A percentile compares a stretch with the other conserved stretches of the same genome.
These are phyloP conservation scores for Polyplosphaeria fusca DNA, from an alignment of 495 filamentous ascomycete species.

Conservation along the genomic window DNA sequence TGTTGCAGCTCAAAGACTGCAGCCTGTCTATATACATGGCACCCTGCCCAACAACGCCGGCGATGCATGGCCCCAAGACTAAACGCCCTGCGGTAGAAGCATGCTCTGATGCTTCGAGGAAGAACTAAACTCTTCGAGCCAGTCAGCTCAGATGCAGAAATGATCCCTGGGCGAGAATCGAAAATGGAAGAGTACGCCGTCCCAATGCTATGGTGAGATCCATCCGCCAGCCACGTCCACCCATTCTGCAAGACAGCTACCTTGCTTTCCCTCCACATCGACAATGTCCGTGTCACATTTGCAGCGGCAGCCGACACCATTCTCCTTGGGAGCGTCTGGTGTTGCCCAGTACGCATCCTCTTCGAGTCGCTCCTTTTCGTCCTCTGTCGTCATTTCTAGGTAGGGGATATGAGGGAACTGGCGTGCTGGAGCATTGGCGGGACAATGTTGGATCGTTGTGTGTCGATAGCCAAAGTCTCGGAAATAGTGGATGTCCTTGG, in stretches of 20 bases:
- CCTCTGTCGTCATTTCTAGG: slow-evolving; percentile 77
- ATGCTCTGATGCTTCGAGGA: no score
- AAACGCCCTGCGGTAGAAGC: no score
- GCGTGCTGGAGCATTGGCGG: slow-evolving; percentile 87
- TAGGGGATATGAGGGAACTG: slow-evolving; percentile 80
- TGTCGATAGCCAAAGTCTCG: slow-evolving; percentile 98
- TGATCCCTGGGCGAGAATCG: background rate
- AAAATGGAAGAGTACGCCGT: background rate
- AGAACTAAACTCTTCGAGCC: no score
- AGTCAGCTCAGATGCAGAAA: no score
- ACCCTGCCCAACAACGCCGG: slow-evolving; percentile 3
- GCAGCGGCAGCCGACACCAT: slow-evolving; percentile 95
- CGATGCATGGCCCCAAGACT: background rate
- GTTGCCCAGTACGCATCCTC: slow-evolving; percentile 97
- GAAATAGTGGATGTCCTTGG: slow-evolving; percentile 94
- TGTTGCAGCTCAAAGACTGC: no score
- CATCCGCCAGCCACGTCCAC: slow-evolving; percentile 96
- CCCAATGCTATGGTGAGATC: slow-evolving; percentile 63
- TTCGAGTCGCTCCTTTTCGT: slow-evolving; percentile 83
- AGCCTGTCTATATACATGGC: slow-evolving; percentile 3
- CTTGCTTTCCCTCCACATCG: slow-evolving; percentile 95
- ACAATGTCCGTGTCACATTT: slow-evolving; percentile 97
- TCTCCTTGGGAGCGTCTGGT: slow-evolving; percentile 83
- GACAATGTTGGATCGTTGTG: slow-evolving; percentile 98
- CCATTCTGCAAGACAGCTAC: slow-evolving; percentile 94